Evolutionary conservation across 495 filamentous ascomycete genomes (phyloP), one percentile per base, ranked within the genome.

Genomic region (Hyaloscypha bicolor): DNA sequence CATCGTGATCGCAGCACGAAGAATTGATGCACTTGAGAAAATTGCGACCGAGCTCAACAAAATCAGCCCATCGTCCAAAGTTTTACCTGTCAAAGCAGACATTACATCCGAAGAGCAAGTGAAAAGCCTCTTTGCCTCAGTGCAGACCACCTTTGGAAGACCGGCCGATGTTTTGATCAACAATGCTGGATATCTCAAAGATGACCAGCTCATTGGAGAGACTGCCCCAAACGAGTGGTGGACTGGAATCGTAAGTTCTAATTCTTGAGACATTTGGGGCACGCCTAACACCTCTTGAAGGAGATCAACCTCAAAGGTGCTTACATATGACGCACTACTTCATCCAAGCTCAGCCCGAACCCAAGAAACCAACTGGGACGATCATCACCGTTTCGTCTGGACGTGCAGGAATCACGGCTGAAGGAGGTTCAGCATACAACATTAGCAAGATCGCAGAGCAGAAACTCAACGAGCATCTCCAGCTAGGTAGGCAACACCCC

Each of bases 131-230:
- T 82, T 78, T 60, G 57, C 70, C 6, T 67, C 74, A 25, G 75
- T 80, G 9, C 65, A 74, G 9, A 69, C 72, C 4, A 72, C 72
- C 1, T 76, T 79, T 66, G 77, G 78, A 21, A 30, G 62, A 35
- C 67, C 68, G 12, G 71, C 81, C 11, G 77, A 83, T 65, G 71
- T 81, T 0, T 68, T 81, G n/a, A 63, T 82, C 48, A 81, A 79
- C 65, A 78, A 78, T 55, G 79, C 78, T 2, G 79, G 79, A 12
- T 33, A 48, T 48, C 55, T 66, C 2, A 32, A 60, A 9, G 57
- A 66, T 35, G 56, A 55, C 1, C 22, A 51, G 22, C n/a, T 35
- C 6, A 37, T 66, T 55, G 64, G 56, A 33, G 57, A 66, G 45
- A 37, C 37, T 11, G 1, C 9, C 5, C 19, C 33, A 35, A 57